Evolutionary conservation across 257 asterid species (phyloP), one percentile per base, ranked within the genome.

Genomic region (Prunella vulgaris): DNA sequence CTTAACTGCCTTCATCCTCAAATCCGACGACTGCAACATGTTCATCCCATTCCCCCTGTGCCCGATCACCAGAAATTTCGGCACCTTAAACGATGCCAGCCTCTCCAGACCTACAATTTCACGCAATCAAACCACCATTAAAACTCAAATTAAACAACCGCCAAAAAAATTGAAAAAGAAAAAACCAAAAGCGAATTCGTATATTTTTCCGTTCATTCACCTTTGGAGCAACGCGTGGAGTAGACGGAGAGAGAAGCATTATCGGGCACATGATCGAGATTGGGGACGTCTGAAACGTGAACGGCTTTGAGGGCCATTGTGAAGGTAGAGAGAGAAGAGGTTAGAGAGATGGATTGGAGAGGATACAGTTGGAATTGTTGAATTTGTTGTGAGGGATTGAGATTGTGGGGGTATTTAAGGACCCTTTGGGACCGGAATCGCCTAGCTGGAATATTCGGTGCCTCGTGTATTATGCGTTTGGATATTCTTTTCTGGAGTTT

Each of bases 31-130:
- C 15, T 89, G 96, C 93, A 91, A 53, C 78, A 79, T 54, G 25
- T 94, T 94, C 99, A 94, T 94, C 44, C 99, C 99, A 73, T 77
- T 86, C 32, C 99, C 99, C 74, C 99, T 79, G 58, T 94, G 99
- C 10, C 99, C 99, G 78, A 94, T 79, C 67, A 94, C 95, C 62
- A 94, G 59, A 72, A 94, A 89, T 68, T 85, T 87, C 1, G 94
- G 82, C 22, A 79, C 77, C 77, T 80, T 82, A 38, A 84, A 87
- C 64, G 73, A 65, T 66, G 83, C 24, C 62, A 66, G 22, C 75
- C 82, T 79, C 64, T 83, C 90, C 9, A 78, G 24, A 28, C 81
- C 93, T 52, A 17, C 74, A 60, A 75, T 13, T 85, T 90, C 82
- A 64, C 66, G 64, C 7, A 24, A 10, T 35, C 2, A 20, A 24